Evolutionary conservation across 2,329 filamentous ascomycete species (phyloP).

Genomic region (Alternaria brassicicola): DNA sequence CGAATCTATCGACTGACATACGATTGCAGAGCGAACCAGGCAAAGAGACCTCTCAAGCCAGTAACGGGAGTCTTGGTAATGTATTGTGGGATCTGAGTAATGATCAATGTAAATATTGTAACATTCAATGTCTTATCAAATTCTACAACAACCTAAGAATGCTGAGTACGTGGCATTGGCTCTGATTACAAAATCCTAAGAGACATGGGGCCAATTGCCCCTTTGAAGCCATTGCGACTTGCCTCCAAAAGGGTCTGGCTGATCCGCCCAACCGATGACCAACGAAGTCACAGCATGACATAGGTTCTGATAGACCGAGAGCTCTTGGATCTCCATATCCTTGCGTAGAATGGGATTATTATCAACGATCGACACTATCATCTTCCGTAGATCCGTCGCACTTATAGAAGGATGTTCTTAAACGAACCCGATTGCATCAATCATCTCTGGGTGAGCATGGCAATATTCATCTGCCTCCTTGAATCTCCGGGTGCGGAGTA

Average conservation of each 20-base stretch:
- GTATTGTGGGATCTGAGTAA: constrained; percentile 51
- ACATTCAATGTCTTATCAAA: neutral
- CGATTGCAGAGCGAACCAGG: constrained; percentile 36
- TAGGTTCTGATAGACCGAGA: neutral
- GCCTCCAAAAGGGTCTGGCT: neutral
- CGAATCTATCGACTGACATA: neutral
- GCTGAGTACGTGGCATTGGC: neutral
- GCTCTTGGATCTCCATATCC: neutral
- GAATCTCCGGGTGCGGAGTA: neutral
- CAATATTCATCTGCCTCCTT: neutral
- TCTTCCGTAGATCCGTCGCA: neutral
- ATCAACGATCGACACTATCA: neutral
- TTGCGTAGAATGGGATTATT: neutral
- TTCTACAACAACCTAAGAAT: neutral
- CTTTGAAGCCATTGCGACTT: neutral
- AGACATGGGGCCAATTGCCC: neutral
- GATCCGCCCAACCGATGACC: neutral
- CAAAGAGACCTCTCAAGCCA: constrained; percentile 50
- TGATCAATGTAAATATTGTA: neutral
- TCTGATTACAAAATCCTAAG: neutral
- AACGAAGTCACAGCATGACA: neutral
- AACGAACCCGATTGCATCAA: neutral
- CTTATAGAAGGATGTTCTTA: neutral
- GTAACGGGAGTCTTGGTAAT: constrained; percentile 47
- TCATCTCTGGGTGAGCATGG: neutral